Evolutionary conservation across 1,284 basidiomycete genomes (phyloP), one percentile per base, ranked within the genome.

Genomic region (Heterobasidion irregulare): DNA sequence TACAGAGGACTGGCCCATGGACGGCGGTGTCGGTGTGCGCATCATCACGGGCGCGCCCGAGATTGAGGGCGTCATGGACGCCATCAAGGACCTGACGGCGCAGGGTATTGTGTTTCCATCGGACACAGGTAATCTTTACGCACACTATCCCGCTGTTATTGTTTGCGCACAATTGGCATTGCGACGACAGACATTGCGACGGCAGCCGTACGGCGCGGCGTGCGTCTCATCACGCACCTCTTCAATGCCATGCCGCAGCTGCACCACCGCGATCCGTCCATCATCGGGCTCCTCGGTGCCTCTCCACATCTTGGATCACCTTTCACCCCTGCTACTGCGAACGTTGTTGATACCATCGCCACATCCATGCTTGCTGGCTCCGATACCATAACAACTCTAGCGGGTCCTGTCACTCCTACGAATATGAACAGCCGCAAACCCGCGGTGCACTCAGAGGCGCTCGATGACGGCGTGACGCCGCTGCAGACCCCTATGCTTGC

Each of bases 181-280:
- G 83, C 84, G 44, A 77, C 79, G 18, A 83, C 84, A 2, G 81
- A 84, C 19, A 74, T 83, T 53, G 89, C 90, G 4, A 82, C 82
- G 5, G 74, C 72, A 1, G 89, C 89, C 2, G 78, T 90, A 6
- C 72, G 78, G 45, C 73, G 75, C 53, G 90, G 91, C 34, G 90
- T 92, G 5, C 76, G 83, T 7, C 82, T 94, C 61, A 92, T 95
- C 63, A 95, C 93, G 0, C 93, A 95, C 69, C 75, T 95, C 18
- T 94, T 94, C 82, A 96, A 96, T 64, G 91, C 91, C 6, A 94
- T 94, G 91, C 89, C 89, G 3, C 87, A 87, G 63, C 71, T 94
- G 53, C 89, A 92, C 66, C 90, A 93, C 64, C 79, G 89, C 44
- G 89, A 91, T 65, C 87, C 89, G 47, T 89, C 82, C 12, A 91